These are phyloP conservation scores for Butyriboletus loyo DNA, from an alignment of 768 basidiomycete species.

Conservation along the genomic window DNA sequence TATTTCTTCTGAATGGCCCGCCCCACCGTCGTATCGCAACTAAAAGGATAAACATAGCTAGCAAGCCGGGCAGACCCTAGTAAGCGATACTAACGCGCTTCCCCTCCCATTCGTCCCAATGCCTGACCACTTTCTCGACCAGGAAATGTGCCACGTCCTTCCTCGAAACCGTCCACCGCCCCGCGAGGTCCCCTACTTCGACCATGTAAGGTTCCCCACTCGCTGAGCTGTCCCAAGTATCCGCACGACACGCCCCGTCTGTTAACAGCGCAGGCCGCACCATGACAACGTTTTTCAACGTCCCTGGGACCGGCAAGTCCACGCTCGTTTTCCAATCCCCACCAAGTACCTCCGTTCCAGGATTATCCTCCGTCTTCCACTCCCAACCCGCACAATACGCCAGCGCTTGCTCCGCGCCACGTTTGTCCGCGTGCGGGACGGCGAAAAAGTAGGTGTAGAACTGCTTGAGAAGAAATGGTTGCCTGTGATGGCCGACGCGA, in stretches of 20 bases:
- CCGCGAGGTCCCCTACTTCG: constrained; percentile 37
- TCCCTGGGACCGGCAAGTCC: constrained; percentile 39
- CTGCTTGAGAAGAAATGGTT: constrained; percentile 49
- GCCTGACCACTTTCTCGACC: constrained; percentile 40
- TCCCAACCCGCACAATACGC: constrained; percentile 47
- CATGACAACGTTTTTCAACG: constrained; percentile 42
- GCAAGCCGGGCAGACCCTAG: constrained; percentile 22
- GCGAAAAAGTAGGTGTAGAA: constrained; percentile 47
- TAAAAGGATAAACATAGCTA: too few species aligned
- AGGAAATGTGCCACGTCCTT: constrained; percentile 67
- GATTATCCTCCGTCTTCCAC: constrained; percentile 49
- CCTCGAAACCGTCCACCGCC: constrained; percentile 54
- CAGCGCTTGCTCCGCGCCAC: constrained; percentile 52
- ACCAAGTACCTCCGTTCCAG: constrained; percentile 41
- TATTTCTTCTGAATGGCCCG: background rate
- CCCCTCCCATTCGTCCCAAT: constrained; percentile 54
- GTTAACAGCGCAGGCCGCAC: constrained; percentile 59
- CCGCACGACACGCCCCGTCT: constrained; percentile 47
- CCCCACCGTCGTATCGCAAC: too few species aligned
- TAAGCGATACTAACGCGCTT: constrained; percentile 51
- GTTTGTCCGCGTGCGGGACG: constrained; percentile 57
- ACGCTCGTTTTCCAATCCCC: constrained; percentile 40
- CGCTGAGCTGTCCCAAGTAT: constrained; percentile 4
- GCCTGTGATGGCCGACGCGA: constrained; percentile 37
- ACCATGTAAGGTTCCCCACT: constrained; percentile 38